Conservation (phyloP, 345 rosid species). For the Pugionium cornutum region DNA sequence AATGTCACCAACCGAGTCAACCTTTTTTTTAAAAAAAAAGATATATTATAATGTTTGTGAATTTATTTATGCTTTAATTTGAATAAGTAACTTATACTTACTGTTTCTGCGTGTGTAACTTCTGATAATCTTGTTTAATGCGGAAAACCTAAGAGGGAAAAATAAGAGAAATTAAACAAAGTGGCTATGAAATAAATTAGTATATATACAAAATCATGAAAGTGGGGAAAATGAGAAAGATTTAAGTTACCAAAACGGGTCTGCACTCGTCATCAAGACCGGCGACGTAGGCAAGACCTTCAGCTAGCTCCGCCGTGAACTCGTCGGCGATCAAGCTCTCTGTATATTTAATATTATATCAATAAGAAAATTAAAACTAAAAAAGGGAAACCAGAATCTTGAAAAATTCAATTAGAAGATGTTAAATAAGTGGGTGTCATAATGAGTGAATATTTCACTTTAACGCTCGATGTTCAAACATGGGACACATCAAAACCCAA, state of each 20-base stretch:
- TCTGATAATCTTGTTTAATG: constrained; percentile 87
- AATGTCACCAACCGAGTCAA: constrained; percentile 84
- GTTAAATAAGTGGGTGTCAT: constrained; percentile 41
- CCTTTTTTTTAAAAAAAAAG: constrained; percentile 41
- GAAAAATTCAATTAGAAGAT: constrained; percentile 27
- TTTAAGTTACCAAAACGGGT: constrained; percentile 76
- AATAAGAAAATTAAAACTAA: background rate
- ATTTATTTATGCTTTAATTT: background rate
- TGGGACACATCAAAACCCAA: constrained; percentile 42
- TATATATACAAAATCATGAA: background rate
- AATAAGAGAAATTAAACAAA: background rate
- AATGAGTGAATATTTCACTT: constrained; percentile 44
- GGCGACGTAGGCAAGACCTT: constrained; percentile 86
- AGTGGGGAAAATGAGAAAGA: background rate
- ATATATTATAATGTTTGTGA: background rate
- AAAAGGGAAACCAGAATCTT: constrained; percentile 35
- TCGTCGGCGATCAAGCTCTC: constrained; percentile 95
- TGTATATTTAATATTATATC: constrained; percentile 14
- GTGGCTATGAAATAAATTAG: background rate
- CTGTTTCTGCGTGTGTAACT: constrained; percentile 80
- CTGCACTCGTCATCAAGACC: constrained; percentile 92
- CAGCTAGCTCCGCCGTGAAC: constrained; percentile 88
- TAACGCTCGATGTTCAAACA: constrained; percentile 48
- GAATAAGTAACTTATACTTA: constrained; percentile 39
- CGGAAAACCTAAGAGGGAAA: constrained; percentile 69